Percentiles rank a stretch among this genome's conserved stretches.
These are phyloP conservation scores for Grosmannia serpens DNA, from an alignment of 2,329 filamentous ascomycete genomes.

Conservation along the genomic window DNA sequence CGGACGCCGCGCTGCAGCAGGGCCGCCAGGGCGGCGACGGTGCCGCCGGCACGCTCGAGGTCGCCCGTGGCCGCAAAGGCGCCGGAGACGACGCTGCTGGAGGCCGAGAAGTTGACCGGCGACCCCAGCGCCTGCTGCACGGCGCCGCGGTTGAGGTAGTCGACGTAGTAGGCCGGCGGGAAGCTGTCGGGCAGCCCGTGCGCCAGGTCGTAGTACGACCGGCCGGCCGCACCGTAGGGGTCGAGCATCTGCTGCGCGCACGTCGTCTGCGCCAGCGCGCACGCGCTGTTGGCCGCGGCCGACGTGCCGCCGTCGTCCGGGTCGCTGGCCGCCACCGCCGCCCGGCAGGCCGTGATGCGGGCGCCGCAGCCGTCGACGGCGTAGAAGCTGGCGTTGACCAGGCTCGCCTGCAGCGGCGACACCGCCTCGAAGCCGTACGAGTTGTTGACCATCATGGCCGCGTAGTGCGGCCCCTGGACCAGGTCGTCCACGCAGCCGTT, in stretches of 20 bases:
- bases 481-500: conserved; percentile 60
- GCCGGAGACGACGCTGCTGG: conserved; percentile 31
- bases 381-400: conserved; percentile 33
- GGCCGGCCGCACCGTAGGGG: conserved; percentile 43
- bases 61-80: conserved; percentile 44
- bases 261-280: conserved; percentile 40
- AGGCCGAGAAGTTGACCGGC: conserved; percentile 46
- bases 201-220: conserved; percentile 51
- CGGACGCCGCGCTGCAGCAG: conserved; percentile 52
- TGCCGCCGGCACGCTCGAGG: conserved; percentile 47
- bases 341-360: conserved; percentile 39
- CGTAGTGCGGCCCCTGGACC: conserved; percentile 46
- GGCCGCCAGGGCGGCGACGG: conserved; percentile 45
- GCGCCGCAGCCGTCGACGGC: conserved; percentile 39
- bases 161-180: conserved; percentile 46
- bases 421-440: conserved; percentile 53
- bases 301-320: conserved; percentile 28
- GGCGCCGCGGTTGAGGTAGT: conserved; percentile 49
- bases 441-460: conserved; percentile 49
- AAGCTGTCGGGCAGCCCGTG: conserved; percentile 46
- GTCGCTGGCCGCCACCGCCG: conserved; percentile 26
- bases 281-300: conserved; percentile 30
- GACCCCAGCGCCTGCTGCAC: conserved; percentile 51
- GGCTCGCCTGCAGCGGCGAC: conserved; percentile 35
- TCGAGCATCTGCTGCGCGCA: conserved; percentile 46